These are phyloP conservation scores for Colletotrichum chlorophyti DNA, from an alignment of 2,329 filamentous ascomycete genomes.

Conservation along the genomic window DNA sequence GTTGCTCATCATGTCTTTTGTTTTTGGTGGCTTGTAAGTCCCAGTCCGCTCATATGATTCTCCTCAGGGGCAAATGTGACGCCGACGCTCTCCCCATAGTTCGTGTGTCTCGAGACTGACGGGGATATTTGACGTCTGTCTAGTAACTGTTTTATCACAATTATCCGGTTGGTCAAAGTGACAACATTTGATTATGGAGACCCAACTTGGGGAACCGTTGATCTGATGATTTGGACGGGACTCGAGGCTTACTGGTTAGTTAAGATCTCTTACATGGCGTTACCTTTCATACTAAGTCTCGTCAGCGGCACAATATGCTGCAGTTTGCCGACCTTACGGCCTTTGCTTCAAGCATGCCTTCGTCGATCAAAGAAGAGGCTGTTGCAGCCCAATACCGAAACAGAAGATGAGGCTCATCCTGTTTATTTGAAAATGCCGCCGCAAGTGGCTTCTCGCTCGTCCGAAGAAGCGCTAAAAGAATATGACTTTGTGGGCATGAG, in stretches of 20 bases:
- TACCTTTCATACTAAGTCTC: too few relatives aligned
- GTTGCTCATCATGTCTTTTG: background rate
- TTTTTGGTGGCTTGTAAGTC: slow-evolving; percentile 7
- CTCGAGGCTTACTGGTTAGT: slow-evolving; percentile 20
- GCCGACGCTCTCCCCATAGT: too few relatives aligned
- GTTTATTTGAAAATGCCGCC: slow-evolving; percentile 4
- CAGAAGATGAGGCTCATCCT: too few relatives aligned
- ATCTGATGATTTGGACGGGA: slow-evolving; percentile 25
- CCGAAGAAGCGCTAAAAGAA: background rate
- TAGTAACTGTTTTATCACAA: slow-evolving; percentile 25
- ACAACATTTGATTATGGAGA: slow-evolving; percentile 13
- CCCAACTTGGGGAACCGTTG: slow-evolving; percentile 24
- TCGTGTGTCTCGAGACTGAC: too few relatives aligned
- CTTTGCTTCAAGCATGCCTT: background rate
- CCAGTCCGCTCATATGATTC: too few relatives aligned
- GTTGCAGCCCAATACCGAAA: too few relatives aligned
- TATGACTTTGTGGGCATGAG: background rate
- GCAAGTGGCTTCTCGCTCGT: background rate
- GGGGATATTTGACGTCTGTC: too few relatives aligned
- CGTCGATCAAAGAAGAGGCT: background rate
- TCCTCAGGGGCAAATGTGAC: too few relatives aligned
- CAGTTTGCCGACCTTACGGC: background rate
- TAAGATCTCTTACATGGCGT: too few relatives aligned
- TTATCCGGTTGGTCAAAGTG: slow-evolving; percentile 19
- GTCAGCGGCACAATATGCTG: slow-evolving; percentile 5